Conservation (phyloP, 495 filamentous ascomycete species). For the Penicillium psychrofluorescens region DNA sequence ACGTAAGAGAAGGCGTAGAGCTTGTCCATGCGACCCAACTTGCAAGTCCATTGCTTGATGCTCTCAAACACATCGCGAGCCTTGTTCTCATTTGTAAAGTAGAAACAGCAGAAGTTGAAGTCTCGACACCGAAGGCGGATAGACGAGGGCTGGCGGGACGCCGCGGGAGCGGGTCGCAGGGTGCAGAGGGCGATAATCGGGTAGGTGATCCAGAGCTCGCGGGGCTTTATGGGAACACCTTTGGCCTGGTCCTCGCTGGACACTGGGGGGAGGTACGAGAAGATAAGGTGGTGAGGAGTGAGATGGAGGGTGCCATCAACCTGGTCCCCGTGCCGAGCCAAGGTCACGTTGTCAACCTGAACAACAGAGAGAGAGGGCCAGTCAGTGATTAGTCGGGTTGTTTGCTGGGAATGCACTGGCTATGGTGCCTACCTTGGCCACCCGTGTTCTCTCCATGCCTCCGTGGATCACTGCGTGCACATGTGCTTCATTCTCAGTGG, state of each 20-base stretch:
- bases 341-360: conserved; percentile 56
- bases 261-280: conserved; percentile 41
- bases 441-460: conserved; percentile 51
- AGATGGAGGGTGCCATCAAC: conserved; percentile 55
- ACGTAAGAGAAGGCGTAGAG: conserved; percentile 85
- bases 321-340: conserved; percentile 53
- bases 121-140: conserved; percentile 87
- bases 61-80: conserved; percentile 84
- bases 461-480: conserved; percentile 27
- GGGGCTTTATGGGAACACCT: conserved; percentile 39
- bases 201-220: conserved; percentile 88
- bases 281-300: conserved; percentile 61
- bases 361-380: background rate
- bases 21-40: conserved; percentile 75
- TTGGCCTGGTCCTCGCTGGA: conserved; percentile 27
- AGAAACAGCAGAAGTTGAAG: conserved; percentile 87
- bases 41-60: conserved; percentile 76
- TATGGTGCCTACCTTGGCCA: conserved; percentile 39
- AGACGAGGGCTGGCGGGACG: conserved; percentile 65
- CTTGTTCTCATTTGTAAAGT: conserved; percentile 66
- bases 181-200: conserved; percentile 77
- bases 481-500: conserved; percentile 29
- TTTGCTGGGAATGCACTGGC: no score
- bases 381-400: no score
- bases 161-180: conserved; percentile 61